These are phyloP conservation scores for Nannochloris sp. DNA, from an alignment of 139 green algal species.

Conservation along the genomic window DNA sequence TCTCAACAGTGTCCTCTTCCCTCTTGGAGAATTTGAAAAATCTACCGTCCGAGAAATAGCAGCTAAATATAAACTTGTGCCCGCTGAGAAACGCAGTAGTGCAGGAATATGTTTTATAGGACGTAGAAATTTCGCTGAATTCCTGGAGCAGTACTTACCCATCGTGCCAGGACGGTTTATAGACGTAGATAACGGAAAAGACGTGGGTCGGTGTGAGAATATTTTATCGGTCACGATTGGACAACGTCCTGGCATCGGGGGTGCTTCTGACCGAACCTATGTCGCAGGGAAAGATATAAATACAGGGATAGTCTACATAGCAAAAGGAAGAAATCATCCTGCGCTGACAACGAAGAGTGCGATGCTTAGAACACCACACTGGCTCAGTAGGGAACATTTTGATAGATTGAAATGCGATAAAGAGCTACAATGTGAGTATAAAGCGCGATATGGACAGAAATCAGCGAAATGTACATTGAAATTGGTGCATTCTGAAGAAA, in stretches of 20 bases:
- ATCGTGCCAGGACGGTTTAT: conserved; percentile 45
- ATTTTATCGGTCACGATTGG: conserved; percentile 61
- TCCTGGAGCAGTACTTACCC: conserved; percentile 59
- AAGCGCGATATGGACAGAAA: conserved; percentile 48
- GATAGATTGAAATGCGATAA: background rate
- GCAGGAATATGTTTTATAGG: conserved; percentile 84
- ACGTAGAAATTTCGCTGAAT: conserved; percentile 59
- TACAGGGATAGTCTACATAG: conserved; percentile 40
- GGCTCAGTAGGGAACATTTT: conserved; percentile 36
- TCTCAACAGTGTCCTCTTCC: conserved; percentile 40
- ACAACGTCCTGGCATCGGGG: conserved; percentile 61
- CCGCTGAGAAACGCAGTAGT: conserved; percentile 42
- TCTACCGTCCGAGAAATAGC: conserved; percentile 47
- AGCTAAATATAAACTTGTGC: conserved; percentile 22
- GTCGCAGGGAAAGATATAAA: conserved; percentile 66
- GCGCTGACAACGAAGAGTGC: conserved; percentile 43
- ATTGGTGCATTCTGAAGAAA: background rate
- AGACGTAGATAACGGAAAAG: conserved; percentile 30
- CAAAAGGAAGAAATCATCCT: conserved; percentile 43
- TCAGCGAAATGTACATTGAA: conserved; percentile 13
- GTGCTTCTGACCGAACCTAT: conserved; percentile 38
- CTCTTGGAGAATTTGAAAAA: conserved; percentile 55
- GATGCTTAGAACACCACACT: conserved; percentile 37
- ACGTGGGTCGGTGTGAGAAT: conserved; percentile 46
- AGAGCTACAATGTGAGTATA: conserved; percentile 30